Evolutionary conservation across 1,284 basidiomycete genomes (phyloP), one percentile per base, ranked within the genome.

Genomic region (Cryptococcus floricola): DNA sequence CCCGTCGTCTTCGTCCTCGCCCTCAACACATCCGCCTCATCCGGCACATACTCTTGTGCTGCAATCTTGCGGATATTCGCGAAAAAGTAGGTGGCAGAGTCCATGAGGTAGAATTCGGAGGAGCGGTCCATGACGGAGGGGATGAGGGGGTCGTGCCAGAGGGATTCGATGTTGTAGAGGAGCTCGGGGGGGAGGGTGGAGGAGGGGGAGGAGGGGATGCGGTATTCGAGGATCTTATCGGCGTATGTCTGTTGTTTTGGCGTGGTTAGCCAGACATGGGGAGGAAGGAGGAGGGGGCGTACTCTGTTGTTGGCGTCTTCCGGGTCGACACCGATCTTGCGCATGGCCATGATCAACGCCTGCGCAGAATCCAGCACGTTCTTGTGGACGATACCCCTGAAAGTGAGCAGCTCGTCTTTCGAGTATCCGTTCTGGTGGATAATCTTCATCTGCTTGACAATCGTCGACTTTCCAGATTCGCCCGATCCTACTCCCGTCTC

Each of bases 371-470:
- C 92, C 62, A 94, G 80, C 5, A 93, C 84, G 72, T 83, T 81
- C 64, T 78, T 78, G 69, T 80, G 90, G 48, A 98, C 86, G 18
- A 88, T 87, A 1, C 87, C 83, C 39, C 88, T 82, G 78, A 86
- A 96, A 2, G 85, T 81, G 59, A 88, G 79, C 41, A 94, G 83
- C 76, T 98, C 94, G 1, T 90, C 84, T 23, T 78, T 77, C 0
- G 85, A 85, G 78, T 93, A 98, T 8, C 95, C 95, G 66, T 89
- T 87, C 76, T 97, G 91, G 76, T 97, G 91, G 59, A 98, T 95
- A 63, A 98, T 97, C 82, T 96, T 97, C 94, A 98, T 98, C 78
- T 98, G 95, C 78, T 97, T 98, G 48, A 97, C 92, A 63, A 98
- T 92, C 0, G 94, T 98, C 5, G 86, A 89, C 80, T 97, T 97